Evolutionary conservation across 140 eudicot species (phyloP), one percentile per base, ranked within the genome.

Genomic region (Ambrosia hybrid): DNA sequence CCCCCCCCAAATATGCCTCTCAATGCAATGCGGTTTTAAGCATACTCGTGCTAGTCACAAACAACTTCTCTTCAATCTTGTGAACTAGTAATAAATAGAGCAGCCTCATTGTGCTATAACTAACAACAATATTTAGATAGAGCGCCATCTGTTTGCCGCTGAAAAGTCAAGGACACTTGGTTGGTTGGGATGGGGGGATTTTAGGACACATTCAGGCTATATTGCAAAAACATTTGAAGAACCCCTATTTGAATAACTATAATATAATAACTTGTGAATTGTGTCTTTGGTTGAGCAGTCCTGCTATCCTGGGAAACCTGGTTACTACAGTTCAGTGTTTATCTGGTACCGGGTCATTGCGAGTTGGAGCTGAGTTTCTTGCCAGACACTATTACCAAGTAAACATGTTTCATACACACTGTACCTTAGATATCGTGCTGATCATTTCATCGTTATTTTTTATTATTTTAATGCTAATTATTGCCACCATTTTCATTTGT

Each of bases 281-380:
- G 6, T 52, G 6, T 53, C 4, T 46, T 75, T 38, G 55, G 43
- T 80, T 60, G 64, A 33, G 71, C 71, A 92, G 98, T 78, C 98
- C 95, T 81, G 98, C 96, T 45, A 87, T 92, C 74, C 81, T 33
- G 71, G 91, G 87, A 78, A 92, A 87, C 83, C 84, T 86, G 79
- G 92, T 92, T 30, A 81, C 98, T 33, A 92, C 98, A 6, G 92
- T 85, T 68, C 98, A 92, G 80, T 89, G 96, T 77, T 84, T 92
- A 82, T 92, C 98, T 76, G 98, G 98, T 69, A 89, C 98, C n/a
- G 98, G 98, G 68, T 92, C 98, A 0, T 76, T 92, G 75, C 73
- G 98, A 76, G 96, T 92, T 82, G 98, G 95, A 78, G 92, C 82
- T 11, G 98, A 92, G 63, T 92, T 92, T 85, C 82, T 92, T 67